Conservation (phyloP, 495 filamentous ascomycete genomes). For the Amphirosellinia nigrospora region DNA sequence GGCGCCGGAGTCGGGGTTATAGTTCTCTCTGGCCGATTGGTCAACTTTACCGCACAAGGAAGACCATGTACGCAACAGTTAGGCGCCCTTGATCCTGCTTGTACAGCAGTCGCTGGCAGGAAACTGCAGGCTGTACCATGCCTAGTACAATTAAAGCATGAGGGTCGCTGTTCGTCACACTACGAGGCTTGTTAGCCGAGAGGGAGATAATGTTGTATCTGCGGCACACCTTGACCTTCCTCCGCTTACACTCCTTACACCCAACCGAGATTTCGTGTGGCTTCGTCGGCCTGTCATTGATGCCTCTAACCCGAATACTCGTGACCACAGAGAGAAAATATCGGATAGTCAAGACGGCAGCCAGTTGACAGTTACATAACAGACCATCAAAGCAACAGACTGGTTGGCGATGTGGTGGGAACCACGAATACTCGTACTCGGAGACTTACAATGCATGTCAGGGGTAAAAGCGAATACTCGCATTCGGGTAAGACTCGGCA, state of each 20-base stretch:
- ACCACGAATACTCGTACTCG: conserved; percentile 2
- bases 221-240: background rate
- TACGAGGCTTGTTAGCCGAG: background rate
- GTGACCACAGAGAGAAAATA: background rate
- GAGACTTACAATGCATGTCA: background rate
- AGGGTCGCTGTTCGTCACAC: conserved; percentile 1
- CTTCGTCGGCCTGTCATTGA: conserved; percentile 2
- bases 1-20: background rate
- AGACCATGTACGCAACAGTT: background rate
- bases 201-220: background rate
- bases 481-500: background rate
- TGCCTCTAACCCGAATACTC: background rate
- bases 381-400: background rate
- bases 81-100: background rate
- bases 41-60: background rate
- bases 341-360: background rate
- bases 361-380: background rate
- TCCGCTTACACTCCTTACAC: background rate
- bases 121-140: background rate
- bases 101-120: background rate
- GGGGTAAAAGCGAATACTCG: background rate
- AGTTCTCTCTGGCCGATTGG: background rate
- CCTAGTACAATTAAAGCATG: background rate
- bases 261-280: conserved; percentile 6
- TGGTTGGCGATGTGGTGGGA: background rate